Evolutionary conservation across 2,329 filamentous ascomycete genomes (phyloP), one percentile per base, ranked within the genome.

Genomic region (Xylariaceae sp.): DNA sequence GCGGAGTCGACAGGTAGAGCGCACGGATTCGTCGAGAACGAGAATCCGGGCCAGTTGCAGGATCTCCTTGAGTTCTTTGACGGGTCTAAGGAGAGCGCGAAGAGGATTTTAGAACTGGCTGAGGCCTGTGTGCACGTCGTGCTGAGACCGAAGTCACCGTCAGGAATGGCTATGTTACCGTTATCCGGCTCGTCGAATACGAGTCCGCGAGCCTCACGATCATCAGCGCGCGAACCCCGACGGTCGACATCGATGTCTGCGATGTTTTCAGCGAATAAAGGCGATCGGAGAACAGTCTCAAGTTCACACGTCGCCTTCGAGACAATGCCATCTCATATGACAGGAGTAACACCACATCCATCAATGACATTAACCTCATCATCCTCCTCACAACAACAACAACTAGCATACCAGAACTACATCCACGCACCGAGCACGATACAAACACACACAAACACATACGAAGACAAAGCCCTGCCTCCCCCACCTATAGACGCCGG

Each of bases 21-120:
- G 1, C 81, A 83, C 62, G 82, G 82, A 0, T 84, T 82, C 64
- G 74, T 83, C 37, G 83, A 87, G 69, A 84, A 84, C 57, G 84
- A 87, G 69, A 84, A 80, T 60, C 80, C 81, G 6, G 84, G 85
- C 10, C 82, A 86, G 63, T 73, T 88, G 8, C 82, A 87, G 67
- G 85, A 87, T 66, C 78, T 85, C 6, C 77, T 88, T 30, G 85
- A 88, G 67, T 85, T 85, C 67, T 87, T 86, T 67, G 84, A 81
- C 4, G 79, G 82, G 44, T 77, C 81, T 39, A 80, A 78, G 53
- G 77, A 81, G 53, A 82, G 85, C 62, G 81, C 83, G 0, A 77
- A 82, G 61, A 79, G 77, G 64, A 78, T 88, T 50, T 82, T 84
- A 10, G 76, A 78, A 56, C 75, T 83, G 55, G 85, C 84, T 3